Base-by-base conservation (phyloP, 495 filamentous ascomycete species). In the Xylona heveae region DNA sequence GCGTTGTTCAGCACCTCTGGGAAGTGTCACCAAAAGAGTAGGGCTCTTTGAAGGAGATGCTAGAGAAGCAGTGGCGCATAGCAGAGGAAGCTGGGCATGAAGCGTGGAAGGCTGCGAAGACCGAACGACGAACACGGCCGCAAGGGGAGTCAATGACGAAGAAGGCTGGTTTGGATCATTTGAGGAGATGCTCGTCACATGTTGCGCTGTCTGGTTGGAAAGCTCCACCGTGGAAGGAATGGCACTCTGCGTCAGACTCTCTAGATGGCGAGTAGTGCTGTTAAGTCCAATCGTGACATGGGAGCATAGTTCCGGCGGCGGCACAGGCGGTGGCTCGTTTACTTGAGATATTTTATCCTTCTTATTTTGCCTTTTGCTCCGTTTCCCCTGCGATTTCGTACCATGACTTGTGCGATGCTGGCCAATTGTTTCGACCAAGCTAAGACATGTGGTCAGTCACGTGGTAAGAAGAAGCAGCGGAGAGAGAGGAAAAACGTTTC, bases 261-360 rank as follows among this genome's bases (percentile, higher is more conserved):
- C 58, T 1, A 79, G 55, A 33, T 47, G 51, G n/a, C 61, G 57
- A 9, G 59, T 67, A 28, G 72, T 59, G 30, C 46, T 49, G 36
- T 68, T 58, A 29, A 78, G 51, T 13, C 74, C 72, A 23, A 76
- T 44, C 4, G 68, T 62, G 24, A 78, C 34, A 39, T 62, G 54
- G 6, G 49, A 40, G n/a, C 50, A 41, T 6, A 74, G 13, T 17
- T 62, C 59, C 13, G 66, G 68, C 15, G 36, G 62, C 53, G 23
- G 58, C 8, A 28, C 26, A 26, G 34, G 26, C 13, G n/a, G 15
- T 6, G 28, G 38, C 19, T 12, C 40, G 28, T 17, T 36, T 35
- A 19, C 24, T 4, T 4, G 30, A 17, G 13, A 10, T 9, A 20
- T 27, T 33, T 22, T 22, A 6, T 38, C 23, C 18, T 31, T 25